These are phyloP conservation scores for Cyphellophora attinorum DNA, from an alignment of 2,329 filamentous ascomycete species.

Conservation along the genomic window DNA sequence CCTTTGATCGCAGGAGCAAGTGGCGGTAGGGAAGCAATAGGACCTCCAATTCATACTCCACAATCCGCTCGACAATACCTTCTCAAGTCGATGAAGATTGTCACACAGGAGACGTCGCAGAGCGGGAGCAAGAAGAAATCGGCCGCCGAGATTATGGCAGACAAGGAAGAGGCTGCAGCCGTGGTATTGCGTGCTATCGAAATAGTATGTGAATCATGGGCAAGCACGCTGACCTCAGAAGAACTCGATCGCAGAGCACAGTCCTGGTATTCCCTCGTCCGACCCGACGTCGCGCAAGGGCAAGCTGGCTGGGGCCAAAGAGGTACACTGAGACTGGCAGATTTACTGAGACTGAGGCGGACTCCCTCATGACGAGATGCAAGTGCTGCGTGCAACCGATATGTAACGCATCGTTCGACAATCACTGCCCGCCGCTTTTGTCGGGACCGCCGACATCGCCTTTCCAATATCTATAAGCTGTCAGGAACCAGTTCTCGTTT, in stretches of 20 bases:
- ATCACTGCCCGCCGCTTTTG: background rate
- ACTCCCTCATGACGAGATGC: background rate
- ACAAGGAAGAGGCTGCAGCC: slow-evolving; percentile 61
- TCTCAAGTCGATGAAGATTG: slow-evolving; percentile 34
- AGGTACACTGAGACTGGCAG: slow-evolving; percentile 55
- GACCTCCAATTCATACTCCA: slow-evolving; percentile 65
- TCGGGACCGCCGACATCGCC: slow-evolving; percentile 15
- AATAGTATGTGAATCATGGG: slow-evolving; percentile 66
- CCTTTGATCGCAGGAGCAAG: slow-evolving; percentile 14
- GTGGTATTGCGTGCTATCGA: slow-evolving; percentile 62
- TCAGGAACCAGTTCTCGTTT: background rate
- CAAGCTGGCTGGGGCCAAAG: slow-evolving; percentile 77
- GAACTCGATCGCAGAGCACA: slow-evolving; percentile 71
- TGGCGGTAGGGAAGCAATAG: slow-evolving; percentile 22
- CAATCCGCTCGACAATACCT: slow-evolving; percentile 56
- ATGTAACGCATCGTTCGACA: background rate
- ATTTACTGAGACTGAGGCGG: slow-evolving; percentile 54
- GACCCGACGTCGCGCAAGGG: slow-evolving; percentile 67
- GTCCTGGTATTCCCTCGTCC: slow-evolving; percentile 69
- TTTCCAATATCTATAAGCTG: slow-evolving; percentile 1
- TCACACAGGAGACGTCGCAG: background rate
- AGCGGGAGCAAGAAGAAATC: slow-evolving; percentile 27
- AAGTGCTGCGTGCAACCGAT: background rate
- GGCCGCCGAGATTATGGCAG: slow-evolving; percentile 47
- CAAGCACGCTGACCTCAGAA: slow-evolving; percentile 46